Base-by-base conservation (phyloP, 2,329 filamentous ascomycete species). In the Incumbomyces lentus region DNA sequence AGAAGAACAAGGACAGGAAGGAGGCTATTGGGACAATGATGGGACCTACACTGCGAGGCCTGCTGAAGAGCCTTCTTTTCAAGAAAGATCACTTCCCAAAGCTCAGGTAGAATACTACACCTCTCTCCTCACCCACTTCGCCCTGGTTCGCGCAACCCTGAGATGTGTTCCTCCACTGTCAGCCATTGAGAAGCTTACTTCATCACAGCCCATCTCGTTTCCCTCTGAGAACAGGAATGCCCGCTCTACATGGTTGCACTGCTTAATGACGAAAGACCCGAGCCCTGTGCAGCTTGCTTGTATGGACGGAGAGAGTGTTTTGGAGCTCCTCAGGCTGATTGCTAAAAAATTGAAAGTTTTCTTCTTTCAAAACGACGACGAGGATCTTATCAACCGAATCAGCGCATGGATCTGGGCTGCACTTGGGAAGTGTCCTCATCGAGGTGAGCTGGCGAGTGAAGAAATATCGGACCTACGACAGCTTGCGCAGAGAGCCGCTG, bases 331-430 rank as follows among this genome's bases (percentile, higher is more conserved):
- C 33, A 73, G 76, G 33, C 66, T 75, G 19, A 70, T 89, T 44
- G 66, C 66, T 31, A 62, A 64, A 8, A 57, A 85, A n/a, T 68
- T 83, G 22, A 72, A 74, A 14, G 78, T 78, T 44, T 78, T 78
- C 50, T 78, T 84, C 43, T 78, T 84, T 43, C 73, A 83, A 44
- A 74, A 73, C 38, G 74, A 73, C 41, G 76, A 75, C n/a, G 65
- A 70, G 17, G 71, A 74, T 26, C 68, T 87, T 26, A 71, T 78
- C 19, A 74, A 77, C 56, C 75, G 81, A 40, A 79, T 85, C 3
- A 88, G 86, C 49, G 74, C 79, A 13, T 96, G 90, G 90, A 70
- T 86, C 3, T 95, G 88, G 89, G 81, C 83, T 0, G 64, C 95
- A 48, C 69, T 95, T 37, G 86, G 84, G 2, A 76, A 80, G 48